Evolutionary conservation across 768 basidiomycete species (phyloP), one percentile per base, ranked within the genome.

Genomic region (Holtermannia corniformis): DNA sequence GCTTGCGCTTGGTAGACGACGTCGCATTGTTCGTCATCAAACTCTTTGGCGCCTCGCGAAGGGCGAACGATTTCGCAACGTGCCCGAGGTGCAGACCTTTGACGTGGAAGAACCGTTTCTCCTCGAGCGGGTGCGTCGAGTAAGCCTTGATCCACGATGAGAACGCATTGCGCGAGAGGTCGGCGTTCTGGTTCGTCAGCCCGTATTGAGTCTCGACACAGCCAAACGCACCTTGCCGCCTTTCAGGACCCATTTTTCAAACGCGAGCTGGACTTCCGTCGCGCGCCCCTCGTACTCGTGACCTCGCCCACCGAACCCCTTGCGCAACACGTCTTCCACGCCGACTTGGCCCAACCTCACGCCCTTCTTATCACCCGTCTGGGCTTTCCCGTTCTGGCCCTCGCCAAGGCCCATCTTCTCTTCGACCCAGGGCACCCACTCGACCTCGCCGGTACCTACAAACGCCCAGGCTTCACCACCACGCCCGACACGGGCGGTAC

Each of bases 31-130:
- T 59, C n/a, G 41, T 44, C 13, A 45, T 41, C 3, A 55, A 13
- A 57, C 69, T 19, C 57, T 44, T 55, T 44, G 71, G 63, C 23
- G 69, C 67, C 60, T 70, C 65, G 60, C 73, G 57, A 19, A 72
- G 60, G 26, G 63, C 65, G 60, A 71, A 68, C 25, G 70, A 56
- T 62, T 71, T 72, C 57, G 74, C 62, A 24, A 72, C 74, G 75
- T 99, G 95, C 1, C 95, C 95, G 42, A 95, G 79, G 67, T 99
- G 95, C 7, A 97, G 78, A 67, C 93, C 82, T 14, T 86, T 85
- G 54, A 96, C 83, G 72, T 97, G 92, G 77, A 99, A 99, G 49
- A 97, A 87, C 59, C 89, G 83, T 66, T 97, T 99, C 72, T 97
- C 95, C 55, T 84, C 82, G 14, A 86, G 80, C 0, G 95, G 92